phyloP scores from a whole-genome alignment of 495 filamentous ascomycete genomes.

The Parathielavia hyrcaniae region DNA sequence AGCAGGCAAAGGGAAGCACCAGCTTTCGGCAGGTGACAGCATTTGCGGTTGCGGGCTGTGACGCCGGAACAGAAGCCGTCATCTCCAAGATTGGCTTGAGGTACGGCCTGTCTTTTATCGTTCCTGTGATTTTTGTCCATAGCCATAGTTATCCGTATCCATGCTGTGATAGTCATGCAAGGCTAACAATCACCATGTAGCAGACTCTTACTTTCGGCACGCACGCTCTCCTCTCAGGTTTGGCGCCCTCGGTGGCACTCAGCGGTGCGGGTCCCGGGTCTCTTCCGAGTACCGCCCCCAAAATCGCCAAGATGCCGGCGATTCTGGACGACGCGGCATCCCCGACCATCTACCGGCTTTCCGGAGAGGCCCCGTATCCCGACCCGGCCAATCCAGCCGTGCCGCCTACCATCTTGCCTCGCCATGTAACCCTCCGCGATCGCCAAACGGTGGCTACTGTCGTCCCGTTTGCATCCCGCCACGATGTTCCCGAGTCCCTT shows the following conservation, averaged over 20 bases:
- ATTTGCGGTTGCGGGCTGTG: not conserved
- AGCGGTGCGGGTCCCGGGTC: not conserved
- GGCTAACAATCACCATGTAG: constrained; percentile 1
- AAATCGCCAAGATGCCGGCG: constrained; percentile 62
- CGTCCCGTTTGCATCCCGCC: constrained; percentile 71
- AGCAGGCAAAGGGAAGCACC: not conserved
- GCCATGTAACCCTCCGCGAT: constrained; percentile 84
- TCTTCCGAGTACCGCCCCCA: constrained; percentile 8
- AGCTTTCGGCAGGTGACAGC: not conserved
- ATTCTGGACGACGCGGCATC: constrained; percentile 73
- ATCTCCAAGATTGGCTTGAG: not conserved
- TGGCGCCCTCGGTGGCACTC: not conserved
- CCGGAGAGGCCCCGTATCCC: constrained; percentile 59
- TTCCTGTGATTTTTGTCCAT: not conserved
- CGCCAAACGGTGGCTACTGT: constrained; percentile 85
- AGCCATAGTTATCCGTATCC: not conserved
- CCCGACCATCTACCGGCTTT: constrained; percentile 55
- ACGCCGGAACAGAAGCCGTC: not conserved
- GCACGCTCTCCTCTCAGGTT: not conserved
- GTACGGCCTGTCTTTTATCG: constrained; percentile 5
- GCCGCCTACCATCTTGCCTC: constrained; percentile 63
- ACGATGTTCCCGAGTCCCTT: constrained; percentile 67
- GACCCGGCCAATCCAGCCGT: constrained; percentile 54
- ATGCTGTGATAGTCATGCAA: too few relatives aligned
- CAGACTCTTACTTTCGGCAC: not conserved